Conservation (phyloP, 768 basidiomycete species). For the Amanita fuliginea region DNA sequence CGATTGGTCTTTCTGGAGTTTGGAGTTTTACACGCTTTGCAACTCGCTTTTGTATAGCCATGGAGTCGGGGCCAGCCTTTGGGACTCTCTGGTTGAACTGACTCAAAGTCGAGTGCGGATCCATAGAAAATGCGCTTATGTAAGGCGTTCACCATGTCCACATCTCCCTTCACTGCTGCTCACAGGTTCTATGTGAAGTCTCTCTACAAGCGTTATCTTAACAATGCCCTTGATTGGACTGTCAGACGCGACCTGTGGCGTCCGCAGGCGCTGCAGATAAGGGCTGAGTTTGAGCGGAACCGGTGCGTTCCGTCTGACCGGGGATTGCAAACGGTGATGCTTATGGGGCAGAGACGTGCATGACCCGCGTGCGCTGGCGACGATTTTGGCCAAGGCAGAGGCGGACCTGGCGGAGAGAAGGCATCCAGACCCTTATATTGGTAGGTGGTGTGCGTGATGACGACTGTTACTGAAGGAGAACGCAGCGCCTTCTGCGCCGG, state of each 20-base stretch:
- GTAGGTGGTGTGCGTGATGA: conserved; percentile 38
- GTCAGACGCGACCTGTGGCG: conserved; percentile 83
- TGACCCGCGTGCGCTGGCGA: conserved; percentile 73
- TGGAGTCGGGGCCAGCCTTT: conserved; percentile 45
- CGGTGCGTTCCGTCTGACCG: conserved; percentile 39
- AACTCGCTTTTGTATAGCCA: conserved; percentile 23
- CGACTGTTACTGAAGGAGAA: not conserved
- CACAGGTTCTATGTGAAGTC: conserved; percentile 85
- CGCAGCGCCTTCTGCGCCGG: conserved; percentile 71
- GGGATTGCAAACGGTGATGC: not conserved
- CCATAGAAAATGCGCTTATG: conserved; percentile 32
- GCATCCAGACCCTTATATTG: conserved; percentile 90
- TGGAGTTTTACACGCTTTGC: conserved; percentile 19
- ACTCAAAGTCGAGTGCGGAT: conserved; percentile 64
- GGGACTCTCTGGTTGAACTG: conserved; percentile 69
- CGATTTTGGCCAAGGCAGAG: conserved; percentile 74
- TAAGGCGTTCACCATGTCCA: conserved; percentile 30
- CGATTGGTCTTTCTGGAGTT: conserved; percentile 43
- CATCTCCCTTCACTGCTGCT: conserved; percentile 55
- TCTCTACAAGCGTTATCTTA: conserved; percentile 79
- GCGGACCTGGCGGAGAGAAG: conserved; percentile 48
- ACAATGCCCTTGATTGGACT: conserved; percentile 85
- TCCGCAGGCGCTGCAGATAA: conserved; percentile 69
- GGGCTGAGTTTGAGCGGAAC: conserved; percentile 91
- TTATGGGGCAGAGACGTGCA: conserved; percentile 52